phyloP scores from a whole-genome alignment of 768 basidiomycete genomes.

The Russula sp. region DNA sequence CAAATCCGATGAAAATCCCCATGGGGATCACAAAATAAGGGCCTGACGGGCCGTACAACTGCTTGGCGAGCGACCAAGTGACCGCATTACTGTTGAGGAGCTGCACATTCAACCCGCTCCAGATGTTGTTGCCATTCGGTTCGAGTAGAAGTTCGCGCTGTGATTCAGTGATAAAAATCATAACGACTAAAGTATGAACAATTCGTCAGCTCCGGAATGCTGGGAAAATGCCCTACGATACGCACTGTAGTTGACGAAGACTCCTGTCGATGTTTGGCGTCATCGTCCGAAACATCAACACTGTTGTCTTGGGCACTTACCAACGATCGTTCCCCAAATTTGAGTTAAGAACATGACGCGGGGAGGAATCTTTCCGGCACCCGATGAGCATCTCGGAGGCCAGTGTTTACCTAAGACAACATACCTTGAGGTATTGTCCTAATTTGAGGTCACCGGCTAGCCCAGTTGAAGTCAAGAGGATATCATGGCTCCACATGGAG shows the following conservation, averaged over 20 bases:
- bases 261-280: slow-evolving; percentile 15
- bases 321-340: too few species aligned
- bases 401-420: neutral
- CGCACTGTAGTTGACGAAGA: slow-evolving; percentile 33
- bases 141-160: slow-evolving; percentile 48
- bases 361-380: too few species aligned
- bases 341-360: too few species aligned
- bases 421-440: slow-evolving; percentile 35
- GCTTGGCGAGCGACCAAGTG: slow-evolving; percentile 56
- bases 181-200: slow-evolving; percentile 38
- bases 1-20: slow-evolving; percentile 46
- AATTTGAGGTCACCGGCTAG: slow-evolving; percentile 55
- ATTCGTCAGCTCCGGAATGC: slow-evolving; percentile 23
- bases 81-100: slow-evolving; percentile 50
- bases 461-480: slow-evolving; percentile 45
- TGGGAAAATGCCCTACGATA: neutral
- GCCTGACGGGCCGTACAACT: slow-evolving; percentile 46
- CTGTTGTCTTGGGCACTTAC: too few species aligned
- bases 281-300: neutral
- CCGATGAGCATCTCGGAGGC: too few species aligned
- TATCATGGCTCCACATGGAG: slow-evolving; percentile 62
- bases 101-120: slow-evolving; percentile 37
- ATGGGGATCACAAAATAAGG: slow-evolving; percentile 53
- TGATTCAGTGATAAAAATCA: slow-evolving; percentile 44
- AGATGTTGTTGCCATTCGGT: slow-evolving; percentile 52